Evolutionary conservation across 1,139 yeast species (phyloP).

Genomic region (Candida smagusa): DNA sequence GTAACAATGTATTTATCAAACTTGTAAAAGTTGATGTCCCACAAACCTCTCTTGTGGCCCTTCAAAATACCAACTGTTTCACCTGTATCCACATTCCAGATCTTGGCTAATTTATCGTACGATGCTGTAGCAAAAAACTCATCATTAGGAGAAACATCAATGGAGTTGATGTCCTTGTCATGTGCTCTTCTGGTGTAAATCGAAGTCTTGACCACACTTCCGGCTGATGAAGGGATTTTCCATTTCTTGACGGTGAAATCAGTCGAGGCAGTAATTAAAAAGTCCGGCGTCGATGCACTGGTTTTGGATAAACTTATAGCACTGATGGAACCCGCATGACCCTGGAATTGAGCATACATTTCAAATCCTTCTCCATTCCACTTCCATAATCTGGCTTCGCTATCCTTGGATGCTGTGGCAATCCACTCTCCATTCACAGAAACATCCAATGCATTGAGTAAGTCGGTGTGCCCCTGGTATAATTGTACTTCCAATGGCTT

Average conservation of each 20-base stretch:
- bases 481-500: constrained; percentile 61
- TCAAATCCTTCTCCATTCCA: constrained; percentile 48
- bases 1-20: constrained; percentile 76
- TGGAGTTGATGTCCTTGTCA: constrained; percentile 88
- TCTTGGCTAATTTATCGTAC: constrained; percentile 87
- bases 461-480: constrained; percentile 79
- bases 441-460: constrained; percentile 76
- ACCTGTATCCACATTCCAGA: constrained; percentile 82
- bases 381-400: constrained; percentile 80
- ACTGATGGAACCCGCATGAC: constrained; percentile 85
- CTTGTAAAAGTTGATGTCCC: constrained; percentile 84
- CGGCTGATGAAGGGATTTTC: constrained; percentile 55
- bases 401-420: constrained; percentile 91
- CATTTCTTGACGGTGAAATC: constrained; percentile 91
- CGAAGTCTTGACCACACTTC: constrained; percentile 45
- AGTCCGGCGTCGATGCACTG: constrained; percentile 57
- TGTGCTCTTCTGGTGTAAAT: constrained; percentile 93
- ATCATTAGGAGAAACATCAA: constrained; percentile 88
- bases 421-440: constrained; percentile 83
- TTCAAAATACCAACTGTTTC: constrained; percentile 79
- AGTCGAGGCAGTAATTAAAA: constrained; percentile 78
- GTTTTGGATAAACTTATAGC: constrained; percentile 75
- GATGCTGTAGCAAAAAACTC: constrained; percentile 88
- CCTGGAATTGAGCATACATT: constrained; percentile 62
- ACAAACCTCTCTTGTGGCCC: constrained; percentile 92